These are phyloP conservation scores for Tetrapyrgos nigripes DNA, from an alignment of 1,284 basidiomycete genomes.

Conservation along the genomic window DNA sequence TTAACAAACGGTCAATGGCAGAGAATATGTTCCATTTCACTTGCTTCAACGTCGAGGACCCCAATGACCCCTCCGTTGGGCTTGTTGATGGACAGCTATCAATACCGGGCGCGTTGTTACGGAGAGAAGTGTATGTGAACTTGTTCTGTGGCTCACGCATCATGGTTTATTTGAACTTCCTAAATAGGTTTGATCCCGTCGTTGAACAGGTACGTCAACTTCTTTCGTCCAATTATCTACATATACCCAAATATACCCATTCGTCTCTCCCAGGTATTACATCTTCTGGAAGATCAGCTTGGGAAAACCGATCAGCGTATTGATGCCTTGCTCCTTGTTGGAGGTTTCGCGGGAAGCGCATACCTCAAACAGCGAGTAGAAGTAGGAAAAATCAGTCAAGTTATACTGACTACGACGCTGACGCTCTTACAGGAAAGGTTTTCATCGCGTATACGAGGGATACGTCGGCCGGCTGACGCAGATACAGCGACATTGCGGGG, in stretches of 20 bases:
- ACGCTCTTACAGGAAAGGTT: slow-evolving; percentile 60
- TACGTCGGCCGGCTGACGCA: slow-evolving; percentile 79
- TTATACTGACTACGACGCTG: slow-evolving; percentile 10
- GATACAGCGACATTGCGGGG: slow-evolving; percentile 86
- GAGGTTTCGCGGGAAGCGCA: slow-evolving; percentile 84
- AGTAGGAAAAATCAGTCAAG: slow-evolving; percentile 45
- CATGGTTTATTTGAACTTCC: neutral
- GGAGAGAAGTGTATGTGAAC: slow-evolving; percentile 62
- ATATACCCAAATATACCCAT: slow-evolving; percentile 15
- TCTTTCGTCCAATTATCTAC: too few relatives aligned
- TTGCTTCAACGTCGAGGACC: slow-evolving; percentile 81
- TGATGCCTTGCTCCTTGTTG: slow-evolving; percentile 82
- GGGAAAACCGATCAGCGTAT: slow-evolving; percentile 66
- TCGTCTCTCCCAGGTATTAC: slow-evolving; percentile 58
- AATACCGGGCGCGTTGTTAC: slow-evolving; percentile 77
- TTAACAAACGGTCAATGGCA: slow-evolving; percentile 31
- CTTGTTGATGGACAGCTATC: slow-evolving; percentile 80
- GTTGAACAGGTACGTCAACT: slow-evolving; percentile 62
- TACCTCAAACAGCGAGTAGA: slow-evolving; percentile 79
- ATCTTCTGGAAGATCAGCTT: slow-evolving; percentile 78
- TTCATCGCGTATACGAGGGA: slow-evolving; percentile 65
- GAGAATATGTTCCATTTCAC: slow-evolving; percentile 84
- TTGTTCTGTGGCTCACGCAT: neutral
- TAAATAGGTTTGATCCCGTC: slow-evolving; percentile 68
- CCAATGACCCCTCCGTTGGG: slow-evolving; percentile 75